Evolutionary conservation across 306 rosid genomes (phyloP), one percentile per base, ranked within the genome.

Genomic region (Rubus idaeus): DNA sequence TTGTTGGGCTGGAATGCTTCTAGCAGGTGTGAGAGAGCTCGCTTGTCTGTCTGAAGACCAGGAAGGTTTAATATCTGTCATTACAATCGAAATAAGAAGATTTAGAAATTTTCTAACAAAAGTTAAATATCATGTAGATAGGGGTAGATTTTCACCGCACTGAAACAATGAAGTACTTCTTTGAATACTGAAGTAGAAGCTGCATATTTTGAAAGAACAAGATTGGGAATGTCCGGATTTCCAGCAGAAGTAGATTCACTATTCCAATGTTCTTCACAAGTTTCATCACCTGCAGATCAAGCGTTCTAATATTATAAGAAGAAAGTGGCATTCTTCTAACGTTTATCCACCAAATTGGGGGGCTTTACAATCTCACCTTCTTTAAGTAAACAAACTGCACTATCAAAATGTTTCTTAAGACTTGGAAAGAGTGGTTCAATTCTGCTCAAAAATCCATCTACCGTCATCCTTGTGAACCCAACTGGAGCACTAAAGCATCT

Each of bases 1-100:
- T 72, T 61, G 67, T 46, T 40, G 50, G 81, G 84, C 81, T 83
- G 87, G 81, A 83, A 83, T 46, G 87, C 84, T 40, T 76, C 84
- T 58, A 83, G 87, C 67, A 83, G 78, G 44, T 50, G 35, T 73
- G 74, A 61, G 60, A 83, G 79, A 66, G 71, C 57, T 51, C 69
- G 20, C 58, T 76, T 76, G 51, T 83, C 78, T 60, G 61, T 71
- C 56, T 53, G 81, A 52, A 76, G 73, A 57, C 51, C 68, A 47
- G 87, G 74, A 55, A 83, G 70, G 69, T 76, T 83, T 49, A 80
- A 60, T 44, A 79, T 80, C 84, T 83, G 83, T 53, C 51, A 14
- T 42, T 62, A 37, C 68, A 12, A 21, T 53, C 26, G 8, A 51
- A 30, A 70, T 52, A 13, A 10, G 42, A 74, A 47, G 3, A 55